Base-by-base conservation (phyloP, 805 yeast species). In the Candida ficus region DNA sequence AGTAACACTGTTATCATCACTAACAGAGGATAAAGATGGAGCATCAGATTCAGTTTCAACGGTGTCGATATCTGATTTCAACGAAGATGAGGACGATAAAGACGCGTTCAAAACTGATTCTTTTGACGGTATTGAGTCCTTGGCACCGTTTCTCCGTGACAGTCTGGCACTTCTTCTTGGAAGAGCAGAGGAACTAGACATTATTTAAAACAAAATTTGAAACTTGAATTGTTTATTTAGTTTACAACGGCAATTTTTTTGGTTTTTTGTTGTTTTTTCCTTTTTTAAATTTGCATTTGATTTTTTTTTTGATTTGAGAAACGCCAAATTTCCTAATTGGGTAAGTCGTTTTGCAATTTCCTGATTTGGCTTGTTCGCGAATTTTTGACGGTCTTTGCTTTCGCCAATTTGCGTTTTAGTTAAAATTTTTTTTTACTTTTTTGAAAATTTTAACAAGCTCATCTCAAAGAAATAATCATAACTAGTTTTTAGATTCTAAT, bases 61-160 rank as follows among this genome's bases (percentile, higher is more conserved):
- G 7, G 31, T 29, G 29, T 45, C 52, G 23, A 33, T 38, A n/a
- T 45, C 41, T 1, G 50, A 48, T 17, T 35, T 41, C 4, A 38
- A 28, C 14, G 43, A 46, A 2, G 39, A 35, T 5, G 48, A 32
- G 5, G 44, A 33, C 5, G 51, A 42, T 10, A 44, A 23, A 5
- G 50, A 41, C 14, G 48, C 37, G 16, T 41, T 32, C n/a, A 23
- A 29, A 14, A 22, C 30, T n/a, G 32, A 27, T 12, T 31, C 37
- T 9, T 17, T 23, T 11, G 29, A 29, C 12, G 36, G 30, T 27
- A 21, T 22, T 7, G 23, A 22, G 7, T 20, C 31, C 13, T 28
- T 35, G 3, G 19, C 18, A 8, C 8, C 9, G 16, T 29, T 23
- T 25, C 31, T 37, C 18, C 30, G 34, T 18, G 29, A 16, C 2